A percentile compares a stretch with the other conserved stretches of the same genome.
These are phyloP conservation scores for Stemphylium vesicarium DNA, from an alignment of 2,329 filamentous ascomycete genomes.

Conservation along the genomic window DNA sequence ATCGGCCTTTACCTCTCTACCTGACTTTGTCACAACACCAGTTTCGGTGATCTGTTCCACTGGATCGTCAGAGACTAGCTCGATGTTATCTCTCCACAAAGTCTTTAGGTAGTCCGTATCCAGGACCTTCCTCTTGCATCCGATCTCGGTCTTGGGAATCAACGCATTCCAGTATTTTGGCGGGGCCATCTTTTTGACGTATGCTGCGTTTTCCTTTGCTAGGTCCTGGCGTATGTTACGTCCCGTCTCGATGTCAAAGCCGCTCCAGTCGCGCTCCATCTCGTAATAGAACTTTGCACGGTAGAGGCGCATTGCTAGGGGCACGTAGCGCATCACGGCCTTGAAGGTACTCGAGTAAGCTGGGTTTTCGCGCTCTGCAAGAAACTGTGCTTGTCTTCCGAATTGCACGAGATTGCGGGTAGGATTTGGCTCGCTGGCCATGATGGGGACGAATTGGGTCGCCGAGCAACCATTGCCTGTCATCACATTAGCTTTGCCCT, in stretches of 20 bases:
- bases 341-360: constrained; percentile 52
- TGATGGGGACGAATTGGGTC: constrained; percentile 57
- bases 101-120: constrained; percentile 56
- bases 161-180: constrained; percentile 53
- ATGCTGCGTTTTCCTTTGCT: constrained; percentile 50
- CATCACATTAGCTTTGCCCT: not conserved
- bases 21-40: constrained; percentile 50
- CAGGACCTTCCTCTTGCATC: constrained; percentile 57
- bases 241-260: constrained; percentile 51
- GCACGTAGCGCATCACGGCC: constrained; percentile 54
- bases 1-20: constrained; percentile 51
- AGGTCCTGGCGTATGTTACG: constrained; percentile 45
- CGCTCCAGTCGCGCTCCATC: constrained; percentile 54
- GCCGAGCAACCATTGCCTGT: constrained; percentile 56
- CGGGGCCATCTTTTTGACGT: constrained; percentile 54
- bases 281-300: constrained; percentile 52
- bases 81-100: constrained; percentile 52
- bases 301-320: constrained; percentile 54
- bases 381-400: constrained; percentile 59
- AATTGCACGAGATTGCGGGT: constrained; percentile 56
- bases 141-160: constrained; percentile 54
- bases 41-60: constrained; percentile 48
- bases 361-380: constrained; percentile 54
- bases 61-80: constrained; percentile 51
- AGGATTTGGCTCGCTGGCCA: constrained; percentile 46